Base-by-base conservation (phyloP, 129 eudicot species). In the Heracleum sosnowskyi region DNA sequence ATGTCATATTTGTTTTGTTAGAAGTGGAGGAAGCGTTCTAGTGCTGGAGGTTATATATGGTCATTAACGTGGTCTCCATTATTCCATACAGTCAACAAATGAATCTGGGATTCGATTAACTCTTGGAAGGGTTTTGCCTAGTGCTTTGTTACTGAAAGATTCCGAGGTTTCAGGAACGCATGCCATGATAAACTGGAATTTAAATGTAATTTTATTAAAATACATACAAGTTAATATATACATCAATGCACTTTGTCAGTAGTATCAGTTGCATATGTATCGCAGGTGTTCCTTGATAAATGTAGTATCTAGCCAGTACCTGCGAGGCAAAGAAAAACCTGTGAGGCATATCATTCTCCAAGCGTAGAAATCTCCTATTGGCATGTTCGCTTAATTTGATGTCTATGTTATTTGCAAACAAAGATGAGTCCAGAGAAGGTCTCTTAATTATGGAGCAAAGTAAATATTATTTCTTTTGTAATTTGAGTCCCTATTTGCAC, bases 111-210 rank as follows among this genome's bases (percentile, higher is more conserved):
- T 95, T 68, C 99, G 96, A 5, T 80, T 92, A 68, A 92, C 95
- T 73, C 89, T 95, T 79, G 99, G 99, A 82, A 92, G 99, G 88
- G 96, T 91, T 77, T 73, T 89, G 2, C 97, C 99, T 9, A 91
- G 91, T 80, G 90, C 90, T 81, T 18, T 95, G 36, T 51, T 90
- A 75, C 78, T 95, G 78, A 88, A 81, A 83, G 99, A 95, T 79
- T 90, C 97, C 17, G 99, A 95, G 86, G 96, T 95, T 44, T 95
- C 99, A 42, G 99, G 99, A 78, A 95, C 90, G 89, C 99, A 95
- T 81, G 95, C 96, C 5, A 75, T 35, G 83, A 92, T 95, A 84
- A 90, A 87, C 68, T 95, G 97, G 97, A 92, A 95, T 81, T 69
- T 39, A 35, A 83, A 90, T 80, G 99, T 95, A 89, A 84, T 85